Conservation (phyloP, 1,284 basidiomycete species). For the Fomitopsis palustris region DNA sequence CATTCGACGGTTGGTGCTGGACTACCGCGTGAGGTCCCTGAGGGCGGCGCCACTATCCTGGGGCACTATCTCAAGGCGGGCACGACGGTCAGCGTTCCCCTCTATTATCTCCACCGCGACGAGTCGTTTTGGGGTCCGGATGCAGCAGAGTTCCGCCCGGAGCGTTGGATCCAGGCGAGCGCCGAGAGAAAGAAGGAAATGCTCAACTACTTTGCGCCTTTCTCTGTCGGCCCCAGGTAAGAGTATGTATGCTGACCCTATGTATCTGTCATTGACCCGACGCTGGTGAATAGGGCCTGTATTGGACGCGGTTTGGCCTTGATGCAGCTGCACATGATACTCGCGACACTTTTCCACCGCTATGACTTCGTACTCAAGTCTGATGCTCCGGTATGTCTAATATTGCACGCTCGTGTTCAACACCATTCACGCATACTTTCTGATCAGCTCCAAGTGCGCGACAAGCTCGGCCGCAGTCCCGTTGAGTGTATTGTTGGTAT, state of each 20-base stretch:
- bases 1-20: slow-evolving; percentile 20
- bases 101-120: slow-evolving; percentile 35
- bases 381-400: no score
- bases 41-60: slow-evolving; percentile 15
- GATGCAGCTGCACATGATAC: slow-evolving; percentile 35
- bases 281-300: slow-evolving; percentile 15
- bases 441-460: no score
- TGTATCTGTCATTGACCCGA: not conserved
- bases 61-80: slow-evolving; percentile 20
- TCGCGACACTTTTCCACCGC: slow-evolving; percentile 34
- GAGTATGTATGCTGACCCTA: not conserved
- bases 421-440: no score
- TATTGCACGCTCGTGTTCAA: no score
- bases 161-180: slow-evolving; percentile 34
- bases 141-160: slow-evolving; percentile 32
- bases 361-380: slow-evolving; percentile 31
- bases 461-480: no score
- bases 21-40: slow-evolving; percentile 23
- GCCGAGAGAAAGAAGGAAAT: slow-evolving; percentile 7
- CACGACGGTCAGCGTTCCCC: slow-evolving; percentile 25
- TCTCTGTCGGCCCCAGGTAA: slow-evolving; percentile 9
- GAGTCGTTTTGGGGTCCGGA: slow-evolving; percentile 35
- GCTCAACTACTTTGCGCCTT: slow-evolving; percentile 15
- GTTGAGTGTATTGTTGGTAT: no score
- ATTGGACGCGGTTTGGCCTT: slow-evolving; percentile 33